These are phyloP conservation scores for Asterophora lycoperdoides DNA, from an alignment of 768 basidiomycete genomes.

Conservation along the genomic window DNA sequence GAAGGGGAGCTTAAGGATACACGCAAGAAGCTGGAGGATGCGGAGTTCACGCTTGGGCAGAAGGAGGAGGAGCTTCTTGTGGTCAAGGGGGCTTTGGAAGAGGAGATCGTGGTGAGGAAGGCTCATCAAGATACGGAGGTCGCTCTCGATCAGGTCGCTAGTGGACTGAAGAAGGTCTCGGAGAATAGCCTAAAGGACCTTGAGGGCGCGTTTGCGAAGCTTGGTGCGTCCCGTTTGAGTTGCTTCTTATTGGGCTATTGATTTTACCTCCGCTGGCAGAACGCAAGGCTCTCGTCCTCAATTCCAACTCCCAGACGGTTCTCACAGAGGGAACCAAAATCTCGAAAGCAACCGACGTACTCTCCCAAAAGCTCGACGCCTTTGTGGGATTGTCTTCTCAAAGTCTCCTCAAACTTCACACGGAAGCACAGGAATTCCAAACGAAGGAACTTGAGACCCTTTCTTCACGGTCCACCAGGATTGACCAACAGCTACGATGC, in stretches of 20 bases:
- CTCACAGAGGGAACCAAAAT: constrained; percentile 58
- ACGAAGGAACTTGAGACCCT: constrained; percentile 53
- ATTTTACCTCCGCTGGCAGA: constrained; percentile 39
- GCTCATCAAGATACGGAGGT: constrained; percentile 76
- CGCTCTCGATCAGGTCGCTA: constrained; percentile 67
- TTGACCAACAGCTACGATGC: constrained; percentile 55
- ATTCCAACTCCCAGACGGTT: constrained; percentile 63
- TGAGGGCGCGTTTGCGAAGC: constrained; percentile 69
- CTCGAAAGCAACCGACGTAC: constrained; percentile 43
- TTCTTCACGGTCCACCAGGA: constrained; percentile 43
- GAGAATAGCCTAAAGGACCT: constrained; percentile 71
- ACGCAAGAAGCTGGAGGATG: constrained; percentile 49
- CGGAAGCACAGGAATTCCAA: constrained; percentile 54
- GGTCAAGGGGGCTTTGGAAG: constrained; percentile 61
- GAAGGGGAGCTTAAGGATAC: constrained; percentile 73
- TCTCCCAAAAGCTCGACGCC: constrained; percentile 56
- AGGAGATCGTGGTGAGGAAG: constrained; percentile 74
- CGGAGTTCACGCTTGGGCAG: constrained; percentile 46
- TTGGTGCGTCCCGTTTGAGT: constrained; percentile 49
- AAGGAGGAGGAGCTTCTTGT: constrained; percentile 56
- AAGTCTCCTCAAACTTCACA: constrained; percentile 47
- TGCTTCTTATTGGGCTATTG: constrained; percentile 1
- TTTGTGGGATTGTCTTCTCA: constrained; percentile 57
- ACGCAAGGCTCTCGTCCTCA: constrained; percentile 63
- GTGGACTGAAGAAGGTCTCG: constrained; percentile 58